These are phyloP conservation scores for Fusarium anthophilum DNA, from an alignment of 2,329 filamentous ascomycete genomes.

Conservation along the genomic window DNA sequence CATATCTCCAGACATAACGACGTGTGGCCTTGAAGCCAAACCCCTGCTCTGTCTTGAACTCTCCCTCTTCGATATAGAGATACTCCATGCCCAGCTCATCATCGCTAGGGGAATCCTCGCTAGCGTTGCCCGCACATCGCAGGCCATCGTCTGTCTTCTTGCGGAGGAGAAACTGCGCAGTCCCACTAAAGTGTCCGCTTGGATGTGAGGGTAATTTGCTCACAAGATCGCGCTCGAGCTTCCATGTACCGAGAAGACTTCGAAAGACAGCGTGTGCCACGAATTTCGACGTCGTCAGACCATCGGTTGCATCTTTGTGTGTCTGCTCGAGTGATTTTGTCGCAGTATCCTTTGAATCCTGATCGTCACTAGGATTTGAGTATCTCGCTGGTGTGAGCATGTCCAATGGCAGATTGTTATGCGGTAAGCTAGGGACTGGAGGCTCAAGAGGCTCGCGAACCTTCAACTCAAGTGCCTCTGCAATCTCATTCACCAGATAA, in stretches of 20 bases:
- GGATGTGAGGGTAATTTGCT: slow-evolving; percentile 67
- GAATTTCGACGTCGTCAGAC: slow-evolving; percentile 58
- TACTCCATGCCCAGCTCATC: slow-evolving; percentile 64
- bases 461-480: slow-evolving; percentile 64
- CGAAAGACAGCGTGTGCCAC: slow-evolving; percentile 75
- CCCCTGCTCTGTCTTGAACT: slow-evolving; percentile 66
- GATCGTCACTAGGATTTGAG: slow-evolving; percentile 50
- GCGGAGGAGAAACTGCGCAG: slow-evolving; percentile 71
- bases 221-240: slow-evolving; percentile 64
- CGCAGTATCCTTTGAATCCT: slow-evolving; percentile 51
- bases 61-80: slow-evolving; percentile 74
- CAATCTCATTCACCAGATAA: slow-evolving; percentile 78
- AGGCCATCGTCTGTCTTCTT: slow-evolving; percentile 65
- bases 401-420: slow-evolving; percentile 58
- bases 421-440: slow-evolving; percentile 47
- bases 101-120: slow-evolving; percentile 15
- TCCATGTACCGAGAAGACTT: slow-evolving; percentile 76
- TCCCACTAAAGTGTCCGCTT: slow-evolving; percentile 72
- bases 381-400: slow-evolving; percentile 67
- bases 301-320: slow-evolving; percentile 52
- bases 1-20: slow-evolving; percentile 78
- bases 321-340: slow-evolving; percentile 57
- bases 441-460: slow-evolving; percentile 47
- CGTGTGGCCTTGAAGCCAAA: slow-evolving; percentile 68
- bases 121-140: slow-evolving; percentile 43